Conservation (phyloP, 2,329 filamentous ascomycete genomes). For the Lasiodiplodia sp. region DNA sequence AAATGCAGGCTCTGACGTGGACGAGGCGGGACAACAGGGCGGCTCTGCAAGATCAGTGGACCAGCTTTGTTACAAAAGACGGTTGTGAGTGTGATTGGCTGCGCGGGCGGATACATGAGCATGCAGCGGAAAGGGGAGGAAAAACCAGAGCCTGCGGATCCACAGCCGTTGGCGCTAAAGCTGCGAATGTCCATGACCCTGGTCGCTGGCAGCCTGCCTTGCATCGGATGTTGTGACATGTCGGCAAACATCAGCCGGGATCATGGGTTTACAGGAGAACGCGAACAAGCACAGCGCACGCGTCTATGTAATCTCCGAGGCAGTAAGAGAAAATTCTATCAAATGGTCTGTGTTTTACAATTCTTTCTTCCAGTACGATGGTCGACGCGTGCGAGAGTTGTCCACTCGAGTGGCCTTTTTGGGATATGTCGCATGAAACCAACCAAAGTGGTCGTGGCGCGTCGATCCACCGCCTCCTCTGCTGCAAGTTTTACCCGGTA, state of each 20-base stretch:
- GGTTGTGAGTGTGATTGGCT: background rate
- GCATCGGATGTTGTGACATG: conserved; percentile 18
- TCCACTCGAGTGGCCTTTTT: background rate
- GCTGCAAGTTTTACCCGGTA: background rate
- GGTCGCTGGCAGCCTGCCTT: conserved; percentile 19
- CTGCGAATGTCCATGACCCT: background rate
- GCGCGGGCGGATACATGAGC: background rate
- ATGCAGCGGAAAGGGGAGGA: background rate
- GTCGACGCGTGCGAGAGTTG: background rate
- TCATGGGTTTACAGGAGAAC: conserved; percentile 6
- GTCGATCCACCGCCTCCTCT: background rate
- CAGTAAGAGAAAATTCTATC: background rate
- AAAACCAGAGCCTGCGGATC: background rate
- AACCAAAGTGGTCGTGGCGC: background rate
- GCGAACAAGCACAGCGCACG: background rate
- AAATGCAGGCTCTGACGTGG: background rate
- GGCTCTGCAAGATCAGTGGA: background rate
- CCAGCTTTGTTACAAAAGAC: background rate
- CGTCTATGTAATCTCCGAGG: background rate
- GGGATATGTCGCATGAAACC: background rate
- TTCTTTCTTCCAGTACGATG: background rate
- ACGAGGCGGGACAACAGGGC: conserved; percentile 12
- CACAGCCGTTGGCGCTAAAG: conserved; percentile 1
- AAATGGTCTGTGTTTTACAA: background rate
- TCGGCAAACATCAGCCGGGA: background rate